Evolutionary conservation across 148 eudicot genomes (phyloP).

Genomic region (Persicaria maculosa): DNA sequence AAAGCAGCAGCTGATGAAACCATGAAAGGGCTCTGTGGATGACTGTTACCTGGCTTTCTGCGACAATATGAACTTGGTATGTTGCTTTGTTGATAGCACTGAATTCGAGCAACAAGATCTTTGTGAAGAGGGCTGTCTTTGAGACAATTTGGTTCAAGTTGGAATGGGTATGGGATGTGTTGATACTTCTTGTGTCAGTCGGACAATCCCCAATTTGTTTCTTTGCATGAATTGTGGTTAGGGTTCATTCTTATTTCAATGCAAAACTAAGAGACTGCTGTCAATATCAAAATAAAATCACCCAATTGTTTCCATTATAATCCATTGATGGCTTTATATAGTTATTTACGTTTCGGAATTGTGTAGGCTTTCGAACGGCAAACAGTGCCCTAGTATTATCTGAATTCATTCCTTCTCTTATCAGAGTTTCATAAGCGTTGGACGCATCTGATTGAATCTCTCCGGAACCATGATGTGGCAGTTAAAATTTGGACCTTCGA

Average conservation of each 20-base stretch:
- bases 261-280: slow-evolving; percentile 4
- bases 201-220: background rate
- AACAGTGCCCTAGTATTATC: too few relatives aligned
- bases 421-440: too few relatives aligned
- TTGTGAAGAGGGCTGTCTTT: background rate
- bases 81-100: background rate
- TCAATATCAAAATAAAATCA: background rate
- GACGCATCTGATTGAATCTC: too few relatives aligned
- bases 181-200: background rate
- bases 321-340: background rate
- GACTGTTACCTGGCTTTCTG: background rate
- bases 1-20: slow-evolving; percentile 54
- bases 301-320: background rate
- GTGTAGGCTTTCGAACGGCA: background rate
- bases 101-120: background rate
- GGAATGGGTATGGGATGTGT: background rate
- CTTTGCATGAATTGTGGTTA: background rate
- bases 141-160: background rate
- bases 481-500: too few relatives aligned
- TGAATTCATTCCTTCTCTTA: too few relatives aligned
- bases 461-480: too few relatives aligned
- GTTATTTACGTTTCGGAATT: background rate
- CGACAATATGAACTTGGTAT: background rate
- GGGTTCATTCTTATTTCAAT: background rate
- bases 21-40: slow-evolving; percentile 22